Evolutionary conservation across 495 filamentous ascomycete species (phyloP).

Genomic region (Aspergillus affinis): DNA sequence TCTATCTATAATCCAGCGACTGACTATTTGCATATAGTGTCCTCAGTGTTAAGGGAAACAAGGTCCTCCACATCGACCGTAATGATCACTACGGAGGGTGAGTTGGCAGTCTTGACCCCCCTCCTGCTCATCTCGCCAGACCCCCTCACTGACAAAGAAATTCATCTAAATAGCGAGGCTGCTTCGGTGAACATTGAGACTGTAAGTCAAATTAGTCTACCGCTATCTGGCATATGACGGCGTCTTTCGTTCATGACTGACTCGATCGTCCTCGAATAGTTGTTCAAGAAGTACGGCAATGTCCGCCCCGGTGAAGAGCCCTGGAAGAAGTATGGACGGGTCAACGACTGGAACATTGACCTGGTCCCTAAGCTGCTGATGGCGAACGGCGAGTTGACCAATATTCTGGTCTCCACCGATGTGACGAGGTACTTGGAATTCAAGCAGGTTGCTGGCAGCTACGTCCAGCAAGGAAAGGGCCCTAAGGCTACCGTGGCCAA

Average conservation of each 20-base stretch:
- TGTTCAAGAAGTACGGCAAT: conserved; percentile 95
- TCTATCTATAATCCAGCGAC: background rate
- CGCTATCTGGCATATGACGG: conserved; percentile 16
- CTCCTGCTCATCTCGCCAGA: conserved; percentile 22
- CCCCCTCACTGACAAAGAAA: conserved; percentile 26
- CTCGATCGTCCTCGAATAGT: conserved; percentile 44
- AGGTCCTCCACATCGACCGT: conserved; percentile 97
- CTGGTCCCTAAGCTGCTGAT: conserved; percentile 97
- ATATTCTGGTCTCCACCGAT: conserved; percentile 94
- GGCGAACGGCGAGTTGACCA: conserved; percentile 97
- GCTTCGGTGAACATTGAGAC: conserved; percentile 93
- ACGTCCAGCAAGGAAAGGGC: conserved; percentile 83
- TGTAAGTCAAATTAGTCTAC: conserved; percentile 47
- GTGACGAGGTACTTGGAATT: conserved; percentile 98
- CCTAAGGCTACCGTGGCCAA: conserved; percentile 88
- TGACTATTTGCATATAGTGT: conserved; percentile 55
- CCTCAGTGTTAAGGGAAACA: conserved; percentile 97
- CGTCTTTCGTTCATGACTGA: background rate
- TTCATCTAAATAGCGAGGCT: conserved; percentile 64
- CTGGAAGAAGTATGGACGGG: conserved; percentile 93
- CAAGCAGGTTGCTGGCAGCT: conserved; percentile 97
- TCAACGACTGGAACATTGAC: conserved; percentile 99
- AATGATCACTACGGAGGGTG: conserved; percentile 99
- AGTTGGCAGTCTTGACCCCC: conserved; percentile 33
- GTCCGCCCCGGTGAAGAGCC: conserved; percentile 78